phyloP scores from a whole-genome alignment of 345 rosid genomes.

The Kernera saxatilis region DNA sequence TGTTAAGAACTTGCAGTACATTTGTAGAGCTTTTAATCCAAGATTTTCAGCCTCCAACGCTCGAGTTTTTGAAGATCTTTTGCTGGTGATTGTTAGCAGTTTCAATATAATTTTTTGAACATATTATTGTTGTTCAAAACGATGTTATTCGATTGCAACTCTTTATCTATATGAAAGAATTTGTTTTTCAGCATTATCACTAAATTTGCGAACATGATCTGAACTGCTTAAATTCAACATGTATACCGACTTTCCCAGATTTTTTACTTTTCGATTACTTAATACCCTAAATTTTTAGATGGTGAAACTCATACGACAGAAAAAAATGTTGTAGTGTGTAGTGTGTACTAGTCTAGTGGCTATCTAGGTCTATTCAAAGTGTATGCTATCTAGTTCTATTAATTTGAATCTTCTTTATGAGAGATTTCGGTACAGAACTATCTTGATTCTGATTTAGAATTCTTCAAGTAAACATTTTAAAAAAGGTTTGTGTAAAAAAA shows the following conservation, averaged over 20 bases:
- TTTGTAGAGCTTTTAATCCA: not conserved
- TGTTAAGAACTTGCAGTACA: no score
- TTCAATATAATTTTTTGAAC: not conserved
- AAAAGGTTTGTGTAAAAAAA: not conserved
- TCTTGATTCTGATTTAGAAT: not conserved
- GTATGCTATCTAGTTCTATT: not conserved
- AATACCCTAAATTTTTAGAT: no score
- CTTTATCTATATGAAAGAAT: not conserved
- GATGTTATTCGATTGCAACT: not conserved
- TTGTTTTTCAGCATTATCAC: not conserved
- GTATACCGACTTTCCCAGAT: no score
- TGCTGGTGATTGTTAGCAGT: not conserved
- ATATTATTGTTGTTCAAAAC: not conserved
- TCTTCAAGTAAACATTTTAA: not conserved
- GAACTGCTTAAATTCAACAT: not conserved
- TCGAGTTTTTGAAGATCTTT: no score
- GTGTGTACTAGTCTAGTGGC: not conserved
- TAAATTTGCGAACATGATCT: not conserved
- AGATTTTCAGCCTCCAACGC: not conserved
- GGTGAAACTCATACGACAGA: no score
- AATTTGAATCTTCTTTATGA: not conserved
- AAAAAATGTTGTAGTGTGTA: no score
- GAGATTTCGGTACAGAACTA: not conserved
- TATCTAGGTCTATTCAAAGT: not conserved
- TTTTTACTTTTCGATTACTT: no score